Base-by-base conservation (phyloP, 108 stramenopile species). In the Fragilaria crotonensis region DNA sequence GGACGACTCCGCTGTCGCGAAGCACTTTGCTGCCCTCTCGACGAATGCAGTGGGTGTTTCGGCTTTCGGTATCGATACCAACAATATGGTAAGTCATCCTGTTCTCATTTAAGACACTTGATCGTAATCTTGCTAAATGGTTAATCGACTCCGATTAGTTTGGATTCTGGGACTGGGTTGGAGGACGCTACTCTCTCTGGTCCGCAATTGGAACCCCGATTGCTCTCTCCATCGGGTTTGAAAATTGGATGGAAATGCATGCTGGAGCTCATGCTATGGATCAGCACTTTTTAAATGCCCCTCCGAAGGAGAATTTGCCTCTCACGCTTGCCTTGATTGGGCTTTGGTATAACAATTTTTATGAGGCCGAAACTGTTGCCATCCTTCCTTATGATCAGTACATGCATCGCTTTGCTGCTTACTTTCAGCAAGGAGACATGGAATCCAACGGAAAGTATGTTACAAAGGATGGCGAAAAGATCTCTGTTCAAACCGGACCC, bases 371-470 rank as follows among this genome's bases (percentile, higher is more conserved):
- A 44, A 70, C 95, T 4, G 56, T 94, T 17, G 96, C 97, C 19
- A 82, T 98, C 21, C 69, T 99, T 28, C 99, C 99, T 3, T 98
- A 98, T 69, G 88, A 88, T 17, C 93, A 96, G 64, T 96, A 96
- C 54, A 85, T 99, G 64, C 73, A 91, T 25, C 89, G 89, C 51
- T 94, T 99, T 64, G 93, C 99, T 2, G 95, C 95, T 28, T 93
- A 97, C 74, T 95, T 99, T 57, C 99, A 99, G 70, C 97, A 99
- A 79, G 92, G 97, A 48, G 96, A 97, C 64, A 99, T 99, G 98
- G 97, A 98, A 68, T 86, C 85, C 60, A 99, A 99, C 76, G 98
- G 98, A 60, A 99, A 99, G 84, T 72, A 89, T 41, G 85, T 94
- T 9, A 74, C 74, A 48, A 65, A 75, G 22, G 86, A 90, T n/a